Percentiles rank a stretch among this genome's conserved stretches.
These are phyloP conservation scores for Samsoniella hepiali DNA, from an alignment of 2,329 filamentous ascomycete genomes.

Conservation along the genomic window DNA sequence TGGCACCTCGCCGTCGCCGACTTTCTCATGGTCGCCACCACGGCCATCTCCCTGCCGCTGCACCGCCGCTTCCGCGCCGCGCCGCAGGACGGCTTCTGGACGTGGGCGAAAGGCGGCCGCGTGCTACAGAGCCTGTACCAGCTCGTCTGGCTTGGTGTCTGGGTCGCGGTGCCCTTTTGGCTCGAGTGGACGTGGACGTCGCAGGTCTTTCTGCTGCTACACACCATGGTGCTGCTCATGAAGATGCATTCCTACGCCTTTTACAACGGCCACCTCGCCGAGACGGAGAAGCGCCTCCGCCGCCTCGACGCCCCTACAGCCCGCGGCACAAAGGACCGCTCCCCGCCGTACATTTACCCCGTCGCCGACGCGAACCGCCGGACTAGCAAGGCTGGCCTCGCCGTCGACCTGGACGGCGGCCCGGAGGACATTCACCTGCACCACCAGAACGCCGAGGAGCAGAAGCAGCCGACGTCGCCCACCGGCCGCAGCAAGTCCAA, in stretches of 20 bases:
- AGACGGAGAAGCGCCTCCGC: constrained; percentile 76
- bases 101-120: constrained; percentile 77
- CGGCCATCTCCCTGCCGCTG: constrained; percentile 67
- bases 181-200: constrained; percentile 95
- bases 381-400: constrained; percentile 36
- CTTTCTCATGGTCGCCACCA: constrained; percentile 77
- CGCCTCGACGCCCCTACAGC: constrained; percentile 74
- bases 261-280: constrained; percentile 92
- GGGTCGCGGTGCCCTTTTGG: constrained; percentile 81
- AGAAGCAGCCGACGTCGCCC: background rate
- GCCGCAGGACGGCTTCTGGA: constrained; percentile 51
- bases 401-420: constrained; percentile 21
- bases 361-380: constrained; percentile 49
- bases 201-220: constrained; percentile 90
- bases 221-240: constrained; percentile 91
- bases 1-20: constrained; percentile 84
- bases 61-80: constrained; percentile 62
- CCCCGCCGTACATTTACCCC: constrained; percentile 74
- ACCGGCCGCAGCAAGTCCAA: background rate
- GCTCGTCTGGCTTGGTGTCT: constrained; percentile 71
- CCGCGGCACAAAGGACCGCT: constrained; percentile 52
- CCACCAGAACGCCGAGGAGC: background rate
- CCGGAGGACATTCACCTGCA: constrained; percentile 13
- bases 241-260: constrained; percentile 99
- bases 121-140: constrained; percentile 81